These are phyloP conservation scores for Diospyros kaki DNA, from an alignment of 148 eudicot genomes.

Conservation along the genomic window DNA sequence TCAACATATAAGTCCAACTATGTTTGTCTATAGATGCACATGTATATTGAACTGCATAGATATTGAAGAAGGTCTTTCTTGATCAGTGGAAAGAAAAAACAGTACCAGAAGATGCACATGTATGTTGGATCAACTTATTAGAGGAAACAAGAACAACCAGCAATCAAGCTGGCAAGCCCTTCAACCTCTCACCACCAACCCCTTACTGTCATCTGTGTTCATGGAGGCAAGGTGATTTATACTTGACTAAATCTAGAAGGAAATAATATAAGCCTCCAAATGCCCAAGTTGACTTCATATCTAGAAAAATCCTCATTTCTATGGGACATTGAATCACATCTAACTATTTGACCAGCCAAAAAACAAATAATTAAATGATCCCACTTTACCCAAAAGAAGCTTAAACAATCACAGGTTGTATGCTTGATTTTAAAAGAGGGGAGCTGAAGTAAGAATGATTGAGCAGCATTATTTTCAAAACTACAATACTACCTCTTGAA, in stretches of 20 bases:
- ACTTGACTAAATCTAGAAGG: not conserved
- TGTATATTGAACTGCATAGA: too few relatives aligned
- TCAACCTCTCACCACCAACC: conserved; percentile 9
- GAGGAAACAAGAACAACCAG: not conserved
- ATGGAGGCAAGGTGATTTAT: not conserved
- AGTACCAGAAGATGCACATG: not conserved
- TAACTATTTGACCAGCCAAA: not conserved
- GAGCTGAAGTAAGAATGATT: not conserved
- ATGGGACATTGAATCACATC: not conserved
- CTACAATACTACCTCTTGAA: not conserved
- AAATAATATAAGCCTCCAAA: not conserved
- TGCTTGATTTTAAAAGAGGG: not conserved
- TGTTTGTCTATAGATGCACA: too few relatives aligned
- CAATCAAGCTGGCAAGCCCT: not conserved
- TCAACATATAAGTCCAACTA: too few relatives aligned
- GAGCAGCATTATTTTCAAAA: too few relatives aligned
- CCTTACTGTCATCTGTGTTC: not conserved
- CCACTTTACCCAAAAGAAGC: not conserved
- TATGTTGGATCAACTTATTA: conserved; percentile 1
- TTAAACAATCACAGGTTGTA: conserved; percentile 7
- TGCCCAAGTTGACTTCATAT: not conserved
- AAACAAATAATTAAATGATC: not conserved
- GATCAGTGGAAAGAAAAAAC: not conserved
- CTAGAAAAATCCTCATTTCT: conserved; percentile 4
- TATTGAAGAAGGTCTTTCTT: too few relatives aligned